Conservation (phyloP, 139 green algal genomes). For the Gonium pectorale region DNA sequence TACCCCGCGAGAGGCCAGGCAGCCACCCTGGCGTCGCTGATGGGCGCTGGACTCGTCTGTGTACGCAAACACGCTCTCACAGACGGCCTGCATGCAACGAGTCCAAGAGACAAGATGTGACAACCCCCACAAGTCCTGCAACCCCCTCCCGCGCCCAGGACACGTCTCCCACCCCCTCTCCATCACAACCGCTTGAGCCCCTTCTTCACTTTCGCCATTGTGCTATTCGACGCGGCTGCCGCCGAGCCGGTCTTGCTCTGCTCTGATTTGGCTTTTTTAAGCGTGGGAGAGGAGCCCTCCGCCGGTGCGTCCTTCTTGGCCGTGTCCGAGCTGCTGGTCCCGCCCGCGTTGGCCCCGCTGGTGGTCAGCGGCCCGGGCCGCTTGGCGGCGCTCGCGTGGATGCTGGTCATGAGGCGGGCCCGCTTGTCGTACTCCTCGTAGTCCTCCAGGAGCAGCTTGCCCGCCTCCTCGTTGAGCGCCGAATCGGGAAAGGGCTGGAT, state of each 20-base stretch:
- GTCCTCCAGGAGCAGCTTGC: slow-evolving; percentile 92
- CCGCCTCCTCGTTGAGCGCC: slow-evolving; percentile 98
- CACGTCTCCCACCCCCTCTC: neutral
- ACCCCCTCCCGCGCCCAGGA: neutral
- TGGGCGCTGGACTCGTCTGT: too few species aligned
- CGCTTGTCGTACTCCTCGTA: slow-evolving; percentile 90
- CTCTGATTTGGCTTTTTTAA: slow-evolving; percentile 75
- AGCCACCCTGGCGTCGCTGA: too few species aligned
- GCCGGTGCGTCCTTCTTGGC: slow-evolving; percentile 4
- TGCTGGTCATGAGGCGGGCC: slow-evolving; percentile 92
- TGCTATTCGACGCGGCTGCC: slow-evolving; percentile 57
- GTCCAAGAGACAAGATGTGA: neutral
- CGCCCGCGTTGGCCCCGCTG: slow-evolving; percentile 81
- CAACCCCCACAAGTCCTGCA: neutral
- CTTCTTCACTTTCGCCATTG: slow-evolving; percentile 75
- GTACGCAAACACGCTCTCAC: too few species aligned
- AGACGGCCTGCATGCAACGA: neutral
- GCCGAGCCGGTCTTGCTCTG: slow-evolving; percentile 46
- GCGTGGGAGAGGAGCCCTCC: slow-evolving; percentile 33
- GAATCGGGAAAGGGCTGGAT: slow-evolving; percentile 97
- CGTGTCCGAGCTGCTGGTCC: slow-evolving; percentile 56
- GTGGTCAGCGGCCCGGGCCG: slow-evolving; percentile 77
- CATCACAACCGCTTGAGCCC: slow-evolving; percentile 83
- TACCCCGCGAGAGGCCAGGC: too few species aligned
- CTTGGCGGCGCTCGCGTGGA: slow-evolving; percentile 61